Evolutionary conservation across 2,329 filamentous ascomycete genomes (phyloP).

Genomic region (Tolypocladium tundrense): DNA sequence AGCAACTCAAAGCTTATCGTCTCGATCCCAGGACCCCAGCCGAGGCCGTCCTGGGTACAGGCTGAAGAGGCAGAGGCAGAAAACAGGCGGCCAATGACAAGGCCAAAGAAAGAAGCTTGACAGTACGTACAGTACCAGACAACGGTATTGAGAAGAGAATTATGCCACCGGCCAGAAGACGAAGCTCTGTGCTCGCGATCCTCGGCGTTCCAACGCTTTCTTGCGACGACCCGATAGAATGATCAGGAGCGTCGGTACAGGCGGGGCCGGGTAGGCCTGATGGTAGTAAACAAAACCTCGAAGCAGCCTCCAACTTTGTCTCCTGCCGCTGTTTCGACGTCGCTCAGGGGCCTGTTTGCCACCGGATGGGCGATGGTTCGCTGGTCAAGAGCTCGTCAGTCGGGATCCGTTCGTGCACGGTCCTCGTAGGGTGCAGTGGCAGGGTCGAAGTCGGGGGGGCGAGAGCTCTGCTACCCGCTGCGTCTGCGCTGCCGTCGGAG

Average conservation of each 20-base stretch:
- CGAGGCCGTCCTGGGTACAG: not conserved
- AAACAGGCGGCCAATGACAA: not conserved
- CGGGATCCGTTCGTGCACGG: not conserved
- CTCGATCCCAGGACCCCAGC: constrained; percentile 5
- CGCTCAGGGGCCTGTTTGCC: not conserved
- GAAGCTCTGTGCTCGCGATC: constrained; percentile 54
- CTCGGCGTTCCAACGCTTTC: constrained; percentile 8
- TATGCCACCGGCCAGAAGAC: constrained; percentile 31
- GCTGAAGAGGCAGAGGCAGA: constrained; percentile 9
- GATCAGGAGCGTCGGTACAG: constrained; percentile 5
- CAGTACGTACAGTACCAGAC: constrained; percentile 45
- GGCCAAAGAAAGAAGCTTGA: constrained; percentile 19
- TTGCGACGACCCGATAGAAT: constrained; percentile 6
- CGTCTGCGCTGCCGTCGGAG: not conserved
- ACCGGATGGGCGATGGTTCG: not conserved
- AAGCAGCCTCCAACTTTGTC: not conserved
- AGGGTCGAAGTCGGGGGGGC: not conserved
- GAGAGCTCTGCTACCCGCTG: not conserved
- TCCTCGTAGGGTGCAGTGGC: not conserved
- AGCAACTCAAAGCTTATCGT: constrained; percentile 8
- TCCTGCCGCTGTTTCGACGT: not conserved
- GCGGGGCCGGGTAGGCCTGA: not conserved
- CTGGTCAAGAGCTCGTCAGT: not conserved
- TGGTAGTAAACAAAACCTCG: constrained; percentile 2
- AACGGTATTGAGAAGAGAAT: constrained; percentile 1